A percentile compares a stretch with the other conserved stretches of the same genome.
Evolutionary conservation across 305 asterid species (phyloP).

Genomic region (Fraxinus greggii): DNA sequence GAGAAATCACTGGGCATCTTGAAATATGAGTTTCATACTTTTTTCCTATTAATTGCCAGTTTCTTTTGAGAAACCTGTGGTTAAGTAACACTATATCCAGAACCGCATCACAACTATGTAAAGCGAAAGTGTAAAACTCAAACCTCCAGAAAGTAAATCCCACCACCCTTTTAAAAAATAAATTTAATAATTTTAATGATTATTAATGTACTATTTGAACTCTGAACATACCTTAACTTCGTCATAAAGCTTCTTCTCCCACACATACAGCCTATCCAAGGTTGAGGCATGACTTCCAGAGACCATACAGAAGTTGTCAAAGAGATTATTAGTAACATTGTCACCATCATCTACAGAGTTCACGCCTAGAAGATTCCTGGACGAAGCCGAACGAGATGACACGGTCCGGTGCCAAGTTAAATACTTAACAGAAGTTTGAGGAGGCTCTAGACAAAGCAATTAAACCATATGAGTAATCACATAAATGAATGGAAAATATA

Average conservation of each 20-base stretch:
- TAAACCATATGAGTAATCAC: constrained; percentile 21
- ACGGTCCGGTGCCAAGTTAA: constrained; percentile 91
- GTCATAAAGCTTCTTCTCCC: constrained; percentile 98
- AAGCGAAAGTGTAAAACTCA: neutral
- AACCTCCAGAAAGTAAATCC: neutral
- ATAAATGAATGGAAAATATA: constrained; percentile 3
- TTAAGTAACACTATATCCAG: neutral
- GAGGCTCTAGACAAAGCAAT: constrained; percentile 53
- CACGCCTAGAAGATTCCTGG: constrained; percentile 68
- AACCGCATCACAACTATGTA: neutral
- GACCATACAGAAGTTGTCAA: constrained; percentile 79
- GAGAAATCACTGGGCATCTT: neutral
- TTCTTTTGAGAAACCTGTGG: neutral
- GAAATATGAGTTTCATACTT: neutral
- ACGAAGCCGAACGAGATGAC: constrained; percentile 86
- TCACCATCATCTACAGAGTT: constrained; percentile 53
- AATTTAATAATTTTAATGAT: neutral
- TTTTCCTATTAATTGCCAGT: neutral
- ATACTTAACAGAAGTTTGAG: constrained; percentile 74
- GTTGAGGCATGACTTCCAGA: constrained; percentile 99
- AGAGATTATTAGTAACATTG: constrained; percentile 56
- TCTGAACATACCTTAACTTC: constrained; percentile 65
- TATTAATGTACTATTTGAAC: neutral
- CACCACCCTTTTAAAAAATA: neutral
- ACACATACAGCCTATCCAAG: constrained; percentile 85